Evolutionary conservation across 768 basidiomycete genomes (phyloP).

Genomic region (Phylloporus arenicola): DNA sequence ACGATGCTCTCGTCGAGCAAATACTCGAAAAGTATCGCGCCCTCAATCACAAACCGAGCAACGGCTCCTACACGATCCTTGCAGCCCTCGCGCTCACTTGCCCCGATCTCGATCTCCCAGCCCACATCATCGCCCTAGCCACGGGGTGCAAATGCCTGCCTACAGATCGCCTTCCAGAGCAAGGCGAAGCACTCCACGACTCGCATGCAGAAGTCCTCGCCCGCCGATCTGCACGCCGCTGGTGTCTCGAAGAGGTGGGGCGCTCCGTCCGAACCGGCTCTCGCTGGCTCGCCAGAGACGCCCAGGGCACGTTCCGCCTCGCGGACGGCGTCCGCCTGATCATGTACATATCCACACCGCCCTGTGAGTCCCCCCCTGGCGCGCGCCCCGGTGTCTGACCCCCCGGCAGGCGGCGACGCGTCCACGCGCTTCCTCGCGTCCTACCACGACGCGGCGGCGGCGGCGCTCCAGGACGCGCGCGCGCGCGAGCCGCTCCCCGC

Average conservation of each 20-base stretch:
- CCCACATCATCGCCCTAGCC: conserved; percentile 62
- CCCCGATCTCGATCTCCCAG: conserved; percentile 11
- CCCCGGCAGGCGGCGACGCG: conserved; percentile 72
- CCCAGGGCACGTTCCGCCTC: conserved; percentile 42
- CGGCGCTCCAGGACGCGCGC: conserved; percentile 55
- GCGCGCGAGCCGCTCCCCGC: conserved; percentile 32
- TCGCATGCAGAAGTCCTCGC: conserved; percentile 92
- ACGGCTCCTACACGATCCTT: conserved; percentile 57
- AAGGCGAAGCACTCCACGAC: conserved; percentile 82
- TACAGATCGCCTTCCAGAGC: conserved; percentile 47
- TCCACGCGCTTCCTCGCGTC: conserved; percentile 75
- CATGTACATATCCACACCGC: conserved; percentile 75
- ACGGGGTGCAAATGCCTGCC: conserved; percentile 89
- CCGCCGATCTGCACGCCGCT: conserved; percentile 68
- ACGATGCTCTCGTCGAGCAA: conserved; percentile 30
- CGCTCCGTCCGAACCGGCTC: conserved; percentile 30
- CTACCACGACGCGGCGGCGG: conserved; percentile 69
- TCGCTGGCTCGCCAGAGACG: conserved; percentile 41
- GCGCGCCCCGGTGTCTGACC: neutral
- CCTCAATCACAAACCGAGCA: conserved; percentile 46
- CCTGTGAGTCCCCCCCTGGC: conserved; percentile 38
- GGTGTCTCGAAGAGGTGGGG: conserved; percentile 70
- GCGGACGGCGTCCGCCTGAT: conserved; percentile 44
- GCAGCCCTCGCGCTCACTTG: conserved; percentile 51
- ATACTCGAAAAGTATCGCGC: conserved; percentile 42